Evolutionary conservation across 169 alveolate species (phyloP).

Genomic region (Eimeria praecox): DNA sequence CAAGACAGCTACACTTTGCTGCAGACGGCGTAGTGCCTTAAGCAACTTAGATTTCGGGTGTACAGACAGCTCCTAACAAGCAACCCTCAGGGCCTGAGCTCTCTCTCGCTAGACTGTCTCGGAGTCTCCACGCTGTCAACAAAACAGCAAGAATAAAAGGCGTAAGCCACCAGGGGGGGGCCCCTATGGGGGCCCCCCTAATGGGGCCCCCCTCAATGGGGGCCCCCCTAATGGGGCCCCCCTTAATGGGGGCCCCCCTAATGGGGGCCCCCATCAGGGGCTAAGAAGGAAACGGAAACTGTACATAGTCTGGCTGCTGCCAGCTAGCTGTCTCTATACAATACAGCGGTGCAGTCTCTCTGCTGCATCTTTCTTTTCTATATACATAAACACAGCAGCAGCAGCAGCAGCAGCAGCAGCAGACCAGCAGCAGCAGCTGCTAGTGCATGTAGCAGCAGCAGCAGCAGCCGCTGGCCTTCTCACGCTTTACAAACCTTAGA

Average conservation of each 20-base stretch:
- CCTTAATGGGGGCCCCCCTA: not conserved
- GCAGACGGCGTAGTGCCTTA: not conserved
- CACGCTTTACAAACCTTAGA: not conserved
- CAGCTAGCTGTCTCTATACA: not conserved
- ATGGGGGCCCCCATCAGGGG: not conserved
- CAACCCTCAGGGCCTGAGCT: too few relatives aligned
- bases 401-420: not conserved
- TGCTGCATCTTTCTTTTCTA: not conserved
- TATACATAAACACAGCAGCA: not conserved
- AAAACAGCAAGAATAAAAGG: not conserved
- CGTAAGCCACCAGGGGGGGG: not conserved
- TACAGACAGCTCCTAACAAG: too few relatives aligned
- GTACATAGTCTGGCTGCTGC: not conserved
- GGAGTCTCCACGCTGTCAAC: not conserved
- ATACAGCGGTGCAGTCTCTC: not conserved
- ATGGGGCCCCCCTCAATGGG: not conserved
- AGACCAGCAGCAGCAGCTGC: not conserved
- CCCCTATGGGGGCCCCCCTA: not conserved
- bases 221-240: constrained; percentile 1
- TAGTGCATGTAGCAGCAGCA: not conserved
- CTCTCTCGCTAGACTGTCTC: too few relatives aligned
- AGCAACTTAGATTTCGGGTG: not conserved
- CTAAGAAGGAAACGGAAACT: not conserved
- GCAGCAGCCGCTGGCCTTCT: not conserved
- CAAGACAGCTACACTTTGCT: not conserved